Evolutionary conservation across 2,329 filamentous ascomycete genomes (phyloP), one percentile per base, ranked within the genome.

Genomic region (Elsinoe perseae): DNA sequence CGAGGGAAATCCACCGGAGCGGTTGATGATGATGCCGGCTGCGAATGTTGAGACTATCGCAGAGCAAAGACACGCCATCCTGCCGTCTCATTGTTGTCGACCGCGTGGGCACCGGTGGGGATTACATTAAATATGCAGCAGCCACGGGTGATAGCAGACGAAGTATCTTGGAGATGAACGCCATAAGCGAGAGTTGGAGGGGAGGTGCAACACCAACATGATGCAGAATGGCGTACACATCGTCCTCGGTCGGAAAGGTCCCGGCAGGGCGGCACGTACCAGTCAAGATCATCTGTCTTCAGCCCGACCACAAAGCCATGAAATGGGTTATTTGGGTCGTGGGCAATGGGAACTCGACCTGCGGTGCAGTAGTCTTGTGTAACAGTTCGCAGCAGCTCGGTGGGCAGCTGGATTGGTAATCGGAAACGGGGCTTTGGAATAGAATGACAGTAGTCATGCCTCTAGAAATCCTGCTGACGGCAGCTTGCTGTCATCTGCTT

Each of bases 361-460:
- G 16, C 12, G 27, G 12, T 52, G 48, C 48, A 52, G 16, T 52
- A 52, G 48, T 32, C 30, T 52, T 52, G 30, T 52, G 48, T 36
- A 8, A 52, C 48, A 52, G 48, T 34, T 52, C 48, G 48, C 48
- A 52, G 48, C 28, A 23, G 48, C 48, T 52, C 48, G 48, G 48
- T 20, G 48, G 28, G 38, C 25, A 18, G 30, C 20, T 38, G 18
- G 16, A 30, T 32, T 28, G 48, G 48, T 36, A 10, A 38, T 32
- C 25, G 28, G 28, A 52, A 23, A 32, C 40, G 40, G 40, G 23
- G 25, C 20, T 44, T 21, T 20, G 18, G 32, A n/a, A 36, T 36
- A 36, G 32, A 36, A 36, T 36, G 32, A 36, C 32, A 36, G 32
- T 23, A n/a, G 40, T 27, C 34, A 18, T 44, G 20, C 25, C 40